These are phyloP conservation scores for Daedaleopsis nitida DNA, from an alignment of 768 basidiomycete genomes.

Conservation along the genomic window DNA sequence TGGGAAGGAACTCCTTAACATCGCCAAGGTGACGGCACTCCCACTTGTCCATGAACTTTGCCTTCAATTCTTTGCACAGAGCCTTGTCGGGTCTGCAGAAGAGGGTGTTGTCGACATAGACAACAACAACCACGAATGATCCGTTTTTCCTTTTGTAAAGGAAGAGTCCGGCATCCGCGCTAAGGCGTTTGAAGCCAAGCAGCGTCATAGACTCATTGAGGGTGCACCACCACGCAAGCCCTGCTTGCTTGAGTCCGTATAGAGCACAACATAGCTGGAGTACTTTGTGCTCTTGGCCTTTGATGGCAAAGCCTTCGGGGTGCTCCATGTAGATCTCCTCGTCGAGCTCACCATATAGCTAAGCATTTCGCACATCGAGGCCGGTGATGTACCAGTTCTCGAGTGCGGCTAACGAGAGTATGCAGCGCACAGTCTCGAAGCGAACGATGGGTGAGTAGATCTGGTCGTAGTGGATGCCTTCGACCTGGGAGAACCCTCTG, in stretches of 20 bases:
- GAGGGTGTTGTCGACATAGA: conserved; percentile 35
- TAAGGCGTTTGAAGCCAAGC: conserved; percentile 29
- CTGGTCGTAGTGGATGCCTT: conserved; percentile 31
- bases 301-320: conserved; percentile 20
- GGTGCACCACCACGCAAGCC: conserved; percentile 30
- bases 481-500: conserved; percentile 34
- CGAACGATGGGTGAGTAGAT: conserved; percentile 33
- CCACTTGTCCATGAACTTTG: conserved; percentile 11
- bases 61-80: conserved; percentile 3
- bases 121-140: conserved; percentile 27
- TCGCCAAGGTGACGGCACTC: conserved; percentile 21
- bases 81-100: conserved; percentile 9
- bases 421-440: conserved; percentile 16
- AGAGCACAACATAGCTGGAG: conserved; percentile 29
- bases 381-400: conserved; percentile 28
- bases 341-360: conserved; percentile 31
- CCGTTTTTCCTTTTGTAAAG: conserved; percentile 19
- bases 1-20: conserved; percentile 25
- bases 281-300: conserved; percentile 25
- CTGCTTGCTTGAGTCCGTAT: conserved; percentile 34
- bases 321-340: conserved; percentile 34
- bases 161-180: conserved; percentile 29
- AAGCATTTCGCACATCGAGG: conserved; percentile 30
- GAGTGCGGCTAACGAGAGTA: conserved; percentile 22
- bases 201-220: not conserved